These are phyloP conservation scores for Capsicum baccatum DNA, from an alignment of 257 asterid genomes.

Conservation along the genomic window DNA sequence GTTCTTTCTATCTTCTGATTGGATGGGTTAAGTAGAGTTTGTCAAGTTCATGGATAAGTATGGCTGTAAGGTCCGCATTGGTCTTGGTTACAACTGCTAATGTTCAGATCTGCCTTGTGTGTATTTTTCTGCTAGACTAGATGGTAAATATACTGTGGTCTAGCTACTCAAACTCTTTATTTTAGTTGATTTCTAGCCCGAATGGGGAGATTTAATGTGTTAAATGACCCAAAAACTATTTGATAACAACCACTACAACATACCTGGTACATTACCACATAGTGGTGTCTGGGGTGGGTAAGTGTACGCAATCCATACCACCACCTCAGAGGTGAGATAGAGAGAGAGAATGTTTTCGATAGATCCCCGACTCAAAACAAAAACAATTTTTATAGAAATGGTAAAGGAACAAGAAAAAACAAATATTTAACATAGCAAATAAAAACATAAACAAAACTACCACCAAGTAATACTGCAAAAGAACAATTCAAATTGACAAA, in stretches of 20 bases:
- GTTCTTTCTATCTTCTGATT: background rate
- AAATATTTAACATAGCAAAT: no score
- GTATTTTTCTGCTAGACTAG: background rate
- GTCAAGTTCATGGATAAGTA: conserved; percentile 12
- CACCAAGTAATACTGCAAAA: no score
- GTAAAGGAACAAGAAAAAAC: no score
- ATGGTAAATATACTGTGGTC: background rate
- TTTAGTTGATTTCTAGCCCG: conserved; percentile 18
- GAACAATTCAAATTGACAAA: no score
- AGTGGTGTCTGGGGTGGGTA: no score
- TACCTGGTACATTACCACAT: no score
- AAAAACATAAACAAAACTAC: no score
- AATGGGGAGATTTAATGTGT: conserved; percentile 9
- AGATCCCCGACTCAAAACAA: no score
- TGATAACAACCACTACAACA: background rate
- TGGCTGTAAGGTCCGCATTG: background rate
- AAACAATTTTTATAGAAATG: no score
- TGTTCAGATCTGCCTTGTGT: background rate
- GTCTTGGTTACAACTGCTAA: background rate
- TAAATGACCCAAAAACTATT: background rate
- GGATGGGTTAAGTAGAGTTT: background rate
- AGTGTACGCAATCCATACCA: no score
- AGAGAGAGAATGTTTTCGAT: no score
- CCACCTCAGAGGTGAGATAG: no score
- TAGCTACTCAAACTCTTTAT: conserved; percentile 19